Base-by-base conservation (phyloP, 1,284 basidiomycete species). In the Amylostereum areolatum region DNA sequence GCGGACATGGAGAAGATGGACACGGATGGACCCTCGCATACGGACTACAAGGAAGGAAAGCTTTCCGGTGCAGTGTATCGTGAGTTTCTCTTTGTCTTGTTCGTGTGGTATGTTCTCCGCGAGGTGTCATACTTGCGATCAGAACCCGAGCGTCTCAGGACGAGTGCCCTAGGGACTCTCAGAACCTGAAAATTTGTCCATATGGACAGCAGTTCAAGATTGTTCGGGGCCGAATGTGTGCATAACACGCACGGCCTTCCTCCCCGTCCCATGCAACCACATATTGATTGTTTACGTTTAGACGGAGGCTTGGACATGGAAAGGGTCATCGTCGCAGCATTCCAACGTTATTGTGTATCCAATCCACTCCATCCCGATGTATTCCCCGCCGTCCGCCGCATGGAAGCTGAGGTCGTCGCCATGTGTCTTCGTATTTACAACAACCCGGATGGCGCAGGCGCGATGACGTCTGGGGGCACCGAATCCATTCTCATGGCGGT, bases 401-500 rank as follows among this genome's bases (percentile, higher is more conserved):
- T 99, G 96, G 96, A 99, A 64, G 89, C 94, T 6, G 95, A 98
- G 64, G 81, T 98, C 42, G 92, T 99, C 40, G 75, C 89, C n/a
- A 97, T 97, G 89, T 90, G 89, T 55, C 74, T 98, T 43, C 77
- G 80, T 51, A 77, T 96, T 71, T 97, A 89, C 72, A 87, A 92
- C 63, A 85, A 89, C 55, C 87, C 90, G 2, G 71, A 79, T 43
- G 90, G 89, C 7, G 92, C 91, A 2, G 96, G 96, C 10, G 86
- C 86, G 1, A 97, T 94, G 59, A 98, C 96, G 1, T 90, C 89
- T 0, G 96, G 96, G 24, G 96, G 97, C 2, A 99, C 96, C 0
- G 96, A 99, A 66, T 93, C 89, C 11, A 98, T 99, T 59, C 72
- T 96, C 47, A 92, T 95, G 92, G 83, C 93, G 3, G 81, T 93